Conservation (phyloP, 305 asterid species). For the Striga hermonthica region DNA sequence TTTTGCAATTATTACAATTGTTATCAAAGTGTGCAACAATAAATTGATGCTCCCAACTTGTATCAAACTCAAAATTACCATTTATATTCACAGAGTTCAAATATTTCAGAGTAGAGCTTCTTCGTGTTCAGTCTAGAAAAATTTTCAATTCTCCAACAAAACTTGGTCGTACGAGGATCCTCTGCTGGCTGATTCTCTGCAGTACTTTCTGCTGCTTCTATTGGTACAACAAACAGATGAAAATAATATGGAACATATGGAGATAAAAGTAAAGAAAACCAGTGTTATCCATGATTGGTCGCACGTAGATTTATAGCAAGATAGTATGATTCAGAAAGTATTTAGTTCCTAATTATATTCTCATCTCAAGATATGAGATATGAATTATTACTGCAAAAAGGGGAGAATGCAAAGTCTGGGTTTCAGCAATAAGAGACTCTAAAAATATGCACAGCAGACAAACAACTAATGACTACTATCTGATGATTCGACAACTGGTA, state of each 20-base stretch:
- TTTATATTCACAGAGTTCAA: slow-evolving; percentile 39
- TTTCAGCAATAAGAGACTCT: slow-evolving; percentile 9
- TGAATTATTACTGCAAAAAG: neutral
- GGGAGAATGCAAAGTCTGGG: slow-evolving; percentile 5
- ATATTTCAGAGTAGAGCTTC: slow-evolving; percentile 46
- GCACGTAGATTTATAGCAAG: slow-evolving; percentile 16
- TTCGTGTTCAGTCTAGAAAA: slow-evolving; percentile 37
- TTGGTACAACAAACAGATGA: slow-evolving; percentile 29
- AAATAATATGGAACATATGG: neutral
- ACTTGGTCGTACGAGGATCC: slow-evolving; percentile 41
- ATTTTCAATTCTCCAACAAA: slow-evolving; percentile 44
- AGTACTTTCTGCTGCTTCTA: slow-evolving; percentile 34
- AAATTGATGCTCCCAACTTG: slow-evolving; percentile 18
- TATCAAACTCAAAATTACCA: slow-evolving; percentile 35
- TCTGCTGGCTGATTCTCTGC: slow-evolving; percentile 38
- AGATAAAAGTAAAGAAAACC: neutral
- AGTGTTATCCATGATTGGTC: slow-evolving; percentile 7
- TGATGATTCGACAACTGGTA: slow-evolving; percentile 2
- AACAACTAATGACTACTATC: slow-evolving; percentile 3
- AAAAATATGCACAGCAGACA: slow-evolving; percentile 15
- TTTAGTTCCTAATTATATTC: slow-evolving; percentile 15
- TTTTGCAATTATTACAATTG: slow-evolving; percentile 10
- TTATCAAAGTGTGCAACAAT: slow-evolving; percentile 23
- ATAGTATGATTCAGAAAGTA: neutral
- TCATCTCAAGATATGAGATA: neutral